These are phyloP conservation scores for Sporisorium iseilematis-ciliati DNA, from an alignment of 1,284 basidiomycete species.

Conservation along the genomic window DNA sequence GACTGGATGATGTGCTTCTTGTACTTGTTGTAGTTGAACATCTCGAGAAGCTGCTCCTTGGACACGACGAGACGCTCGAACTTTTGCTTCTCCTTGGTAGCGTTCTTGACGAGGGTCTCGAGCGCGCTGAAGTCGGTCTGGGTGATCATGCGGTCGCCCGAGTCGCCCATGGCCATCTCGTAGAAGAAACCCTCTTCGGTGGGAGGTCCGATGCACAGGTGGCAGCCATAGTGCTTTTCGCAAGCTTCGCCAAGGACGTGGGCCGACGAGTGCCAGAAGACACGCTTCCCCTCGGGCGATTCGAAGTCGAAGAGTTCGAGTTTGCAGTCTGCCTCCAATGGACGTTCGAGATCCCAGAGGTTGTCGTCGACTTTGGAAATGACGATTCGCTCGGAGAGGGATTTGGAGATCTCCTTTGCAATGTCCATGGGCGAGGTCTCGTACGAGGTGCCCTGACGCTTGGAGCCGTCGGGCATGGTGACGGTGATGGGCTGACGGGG, in stretches of 20 bases:
- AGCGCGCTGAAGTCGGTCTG: slow-evolving; percentile 86
- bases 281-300: slow-evolving; percentile 83
- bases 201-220: slow-evolving; percentile 96
- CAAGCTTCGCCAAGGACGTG: slow-evolving; percentile 98
- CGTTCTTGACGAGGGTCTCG: slow-evolving; percentile 87
- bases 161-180: slow-evolving; percentile 80
- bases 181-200: slow-evolving; percentile 99
- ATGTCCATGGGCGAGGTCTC: slow-evolving; percentile 96
- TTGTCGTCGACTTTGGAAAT: slow-evolving; percentile 93
- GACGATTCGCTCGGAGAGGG: slow-evolving; percentile 87
- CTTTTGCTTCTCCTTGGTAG: slow-evolving; percentile 95
- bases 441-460: slow-evolving; percentile 87
- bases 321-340: slow-evolving; percentile 84
- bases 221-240: slow-evolving; percentile 96
- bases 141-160: slow-evolving; percentile 60
- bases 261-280: slow-evolving; percentile 99
- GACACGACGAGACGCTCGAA: slow-evolving; percentile 94
- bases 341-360: slow-evolving; percentile 95
- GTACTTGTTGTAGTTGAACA: slow-evolving; percentile 99
- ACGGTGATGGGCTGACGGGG: slow-evolving; percentile 85
- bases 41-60: slow-evolving; percentile 93
- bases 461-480: slow-evolving; percentile 88
- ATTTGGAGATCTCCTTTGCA: slow-evolving; percentile 87
- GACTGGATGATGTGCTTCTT: slow-evolving; percentile 95
- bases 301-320: slow-evolving; percentile 94